phyloP scores from a whole-genome alignment of 139 green algal genomes.

The Nannochloris sp. region DNA sequence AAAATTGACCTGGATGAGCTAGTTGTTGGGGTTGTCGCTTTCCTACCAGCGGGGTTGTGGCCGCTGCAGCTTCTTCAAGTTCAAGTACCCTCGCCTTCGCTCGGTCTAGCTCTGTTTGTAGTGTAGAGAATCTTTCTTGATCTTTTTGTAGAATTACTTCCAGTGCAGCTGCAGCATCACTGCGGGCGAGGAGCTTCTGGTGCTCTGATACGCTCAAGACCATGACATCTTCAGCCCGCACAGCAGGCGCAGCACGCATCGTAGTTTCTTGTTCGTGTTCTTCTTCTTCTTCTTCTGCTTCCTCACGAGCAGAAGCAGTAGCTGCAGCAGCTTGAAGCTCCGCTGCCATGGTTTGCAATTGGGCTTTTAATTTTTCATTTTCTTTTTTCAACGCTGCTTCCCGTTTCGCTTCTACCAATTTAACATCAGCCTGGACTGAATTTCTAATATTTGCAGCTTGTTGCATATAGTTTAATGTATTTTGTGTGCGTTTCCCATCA shows the following conservation, averaged over 20 bases:
- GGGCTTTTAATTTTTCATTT: neutral
- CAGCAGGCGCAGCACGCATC: neutral
- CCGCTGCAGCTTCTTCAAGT: too few species aligned
- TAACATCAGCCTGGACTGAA: constrained; percentile 3
- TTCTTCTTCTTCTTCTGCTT: too few species aligned
- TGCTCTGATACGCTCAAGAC: neutral
- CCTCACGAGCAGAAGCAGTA: neutral
- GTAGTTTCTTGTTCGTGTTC: too few species aligned
- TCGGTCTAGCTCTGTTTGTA: neutral
- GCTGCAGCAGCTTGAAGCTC: neutral
- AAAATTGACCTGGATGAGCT: too few species aligned
- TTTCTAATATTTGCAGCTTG: constrained; percentile 9
- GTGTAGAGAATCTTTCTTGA: neutral
- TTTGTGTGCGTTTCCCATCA: neutral
- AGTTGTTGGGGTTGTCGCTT: too few species aligned
- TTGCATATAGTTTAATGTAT: constrained; percentile 13
- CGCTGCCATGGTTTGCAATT: neutral
- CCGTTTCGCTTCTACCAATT: neutral
- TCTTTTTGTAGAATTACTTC: neutral
- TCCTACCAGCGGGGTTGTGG: too few species aligned
- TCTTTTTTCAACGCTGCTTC: neutral
- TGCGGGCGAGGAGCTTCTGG: neutral
- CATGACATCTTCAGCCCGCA: neutral
- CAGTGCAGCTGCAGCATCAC: neutral
- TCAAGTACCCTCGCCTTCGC: neutral